Evolutionary conservation across 2,329 filamentous ascomycete genomes (phyloP).

Genomic region (Bisporella sp.): DNA sequence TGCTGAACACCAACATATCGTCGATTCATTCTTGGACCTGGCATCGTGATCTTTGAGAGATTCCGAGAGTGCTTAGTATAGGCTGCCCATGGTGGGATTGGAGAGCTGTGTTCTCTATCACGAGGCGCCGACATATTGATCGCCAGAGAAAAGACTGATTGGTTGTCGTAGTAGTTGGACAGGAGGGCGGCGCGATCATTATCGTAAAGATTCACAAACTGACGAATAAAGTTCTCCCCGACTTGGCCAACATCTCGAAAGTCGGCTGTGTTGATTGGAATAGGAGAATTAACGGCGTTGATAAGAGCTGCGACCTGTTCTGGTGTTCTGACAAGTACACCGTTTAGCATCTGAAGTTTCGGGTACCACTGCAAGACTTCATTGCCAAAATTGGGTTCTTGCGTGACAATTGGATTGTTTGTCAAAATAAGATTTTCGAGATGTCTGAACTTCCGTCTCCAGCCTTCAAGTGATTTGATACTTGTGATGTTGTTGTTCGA

Average conservation of each 20-base stretch:
- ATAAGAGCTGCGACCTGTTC: conserved; percentile 57
- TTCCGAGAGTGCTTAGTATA: conserved; percentile 79
- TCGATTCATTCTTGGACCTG: conserved; percentile 55
- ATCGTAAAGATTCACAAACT: conserved; percentile 71
- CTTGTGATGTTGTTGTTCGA: conserved; percentile 73
- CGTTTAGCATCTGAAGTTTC: conserved; percentile 70
- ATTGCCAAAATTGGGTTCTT: conserved; percentile 56
- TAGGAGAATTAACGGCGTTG: conserved; percentile 45
- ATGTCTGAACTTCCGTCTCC: conserved; percentile 71
- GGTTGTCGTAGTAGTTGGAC: conserved; percentile 65
- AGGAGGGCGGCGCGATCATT: conserved; percentile 57
- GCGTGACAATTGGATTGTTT: conserved; percentile 65
- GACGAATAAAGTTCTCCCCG: conserved; percentile 66
- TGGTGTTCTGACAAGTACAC: conserved; percentile 63
- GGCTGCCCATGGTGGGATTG: conserved; percentile 55
- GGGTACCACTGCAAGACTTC: conserved; percentile 80
- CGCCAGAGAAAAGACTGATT: conserved; percentile 68
- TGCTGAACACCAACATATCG: conserved; percentile 55
- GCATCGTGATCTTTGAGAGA: conserved; percentile 59
- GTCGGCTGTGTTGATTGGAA: conserved; percentile 54
- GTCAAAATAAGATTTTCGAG: conserved; percentile 76
- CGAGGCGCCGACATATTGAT: conserved; percentile 58
- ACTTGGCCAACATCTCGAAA: conserved; percentile 70
- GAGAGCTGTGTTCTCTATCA: conserved; percentile 33
- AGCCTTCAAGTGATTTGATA: conserved; percentile 61